Conservation (phyloP, 495 filamentous ascomycete species). For the Hyaloscypha variabilis region DNA sequence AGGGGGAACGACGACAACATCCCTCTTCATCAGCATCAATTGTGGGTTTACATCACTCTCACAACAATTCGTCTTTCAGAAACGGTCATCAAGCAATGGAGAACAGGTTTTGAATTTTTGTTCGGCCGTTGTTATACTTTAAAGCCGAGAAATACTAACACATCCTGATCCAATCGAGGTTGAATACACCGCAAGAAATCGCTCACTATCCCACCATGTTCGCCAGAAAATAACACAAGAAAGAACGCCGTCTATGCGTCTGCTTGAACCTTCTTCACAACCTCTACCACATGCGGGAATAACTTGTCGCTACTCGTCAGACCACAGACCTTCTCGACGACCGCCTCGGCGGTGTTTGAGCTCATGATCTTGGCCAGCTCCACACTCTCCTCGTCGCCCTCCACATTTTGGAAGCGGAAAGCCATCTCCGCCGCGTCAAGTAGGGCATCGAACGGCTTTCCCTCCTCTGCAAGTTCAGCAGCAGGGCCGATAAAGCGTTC, state of each 20-base stretch:
- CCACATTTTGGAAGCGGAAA: slow-evolving; percentile 89
- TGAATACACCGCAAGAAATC: slow-evolving; percentile 19
- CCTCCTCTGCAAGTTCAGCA: slow-evolving; percentile 77
- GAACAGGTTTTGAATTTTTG: neutral
- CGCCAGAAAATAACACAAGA: slow-evolving; percentile 17
- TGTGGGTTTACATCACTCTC: neutral
- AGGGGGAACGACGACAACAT: neutral
- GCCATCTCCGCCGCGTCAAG: slow-evolving; percentile 82
- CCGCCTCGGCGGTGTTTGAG: slow-evolving; percentile 64
- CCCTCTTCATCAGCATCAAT: neutral
- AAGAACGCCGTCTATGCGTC: slow-evolving; percentile 37
- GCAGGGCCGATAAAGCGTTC: slow-evolving; percentile 96
- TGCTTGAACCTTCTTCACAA: slow-evolving; percentile 79
- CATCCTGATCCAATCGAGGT: slow-evolving; percentile 7
- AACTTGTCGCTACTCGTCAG: slow-evolving; percentile 72
- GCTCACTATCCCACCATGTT: slow-evolving; percentile 20
- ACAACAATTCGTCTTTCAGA: neutral
- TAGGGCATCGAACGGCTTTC: slow-evolving; percentile 67
- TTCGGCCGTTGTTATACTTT: neutral
- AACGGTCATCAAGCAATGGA: neutral
- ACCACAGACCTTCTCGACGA: slow-evolving; percentile 72
- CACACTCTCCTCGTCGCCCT: slow-evolving; percentile 82
- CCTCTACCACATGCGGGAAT: slow-evolving; percentile 67
- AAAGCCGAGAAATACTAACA: neutral
- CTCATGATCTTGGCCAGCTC: slow-evolving; percentile 84